phyloP scores from a whole-genome alignment of 768 basidiomycete species.

The Xerocomellus dryophilus region DNA sequence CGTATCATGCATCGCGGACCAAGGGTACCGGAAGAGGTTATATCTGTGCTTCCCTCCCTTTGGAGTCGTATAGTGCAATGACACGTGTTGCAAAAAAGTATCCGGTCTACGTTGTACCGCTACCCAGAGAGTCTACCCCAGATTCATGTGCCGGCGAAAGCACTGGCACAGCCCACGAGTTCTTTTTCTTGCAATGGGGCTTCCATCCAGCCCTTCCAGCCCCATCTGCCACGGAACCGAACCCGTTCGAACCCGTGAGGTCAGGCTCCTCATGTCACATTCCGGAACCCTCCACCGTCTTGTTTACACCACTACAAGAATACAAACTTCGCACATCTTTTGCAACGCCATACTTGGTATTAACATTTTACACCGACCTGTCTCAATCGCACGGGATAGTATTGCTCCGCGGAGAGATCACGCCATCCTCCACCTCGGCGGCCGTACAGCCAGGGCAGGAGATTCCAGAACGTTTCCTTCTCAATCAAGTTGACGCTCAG shows the following conservation, averaged over 20 bases:
- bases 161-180: conserved; percentile 55
- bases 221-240: conserved; percentile 44
- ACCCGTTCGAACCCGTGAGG: conserved; percentile 43
- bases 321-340: conserved; percentile 83
- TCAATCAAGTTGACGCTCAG: conserved; percentile 83
- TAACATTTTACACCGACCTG: conserved; percentile 92
- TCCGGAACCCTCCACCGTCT: conserved; percentile 65
- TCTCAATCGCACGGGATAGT: conserved; percentile 76
- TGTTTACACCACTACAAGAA: conserved; percentile 92
- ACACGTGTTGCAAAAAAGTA: conserved; percentile 57
- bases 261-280: conserved; percentile 31
- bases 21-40: conserved; percentile 79
- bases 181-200: conserved; percentile 87
- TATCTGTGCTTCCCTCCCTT: conserved; percentile 78
- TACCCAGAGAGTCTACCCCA: conserved; percentile 50
- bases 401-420: conserved; percentile 88
- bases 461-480: conserved; percentile 42
- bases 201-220: conserved; percentile 71
- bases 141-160: conserved; percentile 32
- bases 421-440: conserved; percentile 51
- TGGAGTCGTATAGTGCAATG: conserved; percentile 73
- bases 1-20: conserved; percentile 82
- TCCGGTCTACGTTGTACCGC: conserved; percentile 77
- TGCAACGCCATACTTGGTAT: conserved; percentile 85
- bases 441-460: conserved; percentile 34